Evolutionary conservation across 169 alveolate species (phyloP), one percentile per base, ranked within the genome.

Genomic region (Ichthyophthirius multifiliis): DNA sequence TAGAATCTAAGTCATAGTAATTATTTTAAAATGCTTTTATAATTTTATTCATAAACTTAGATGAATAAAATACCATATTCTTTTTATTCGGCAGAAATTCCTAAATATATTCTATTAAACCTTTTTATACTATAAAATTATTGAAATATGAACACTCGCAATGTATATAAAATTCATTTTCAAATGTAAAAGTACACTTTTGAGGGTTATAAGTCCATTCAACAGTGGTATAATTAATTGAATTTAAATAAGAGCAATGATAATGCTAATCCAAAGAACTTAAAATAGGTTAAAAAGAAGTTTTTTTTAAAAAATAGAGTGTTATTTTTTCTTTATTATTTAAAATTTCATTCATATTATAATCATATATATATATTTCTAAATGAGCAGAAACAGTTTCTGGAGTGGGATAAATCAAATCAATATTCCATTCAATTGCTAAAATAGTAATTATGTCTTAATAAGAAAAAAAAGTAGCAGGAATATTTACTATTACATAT

Each of bases 151-250:
- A 27, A 7, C 71, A 55, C 31, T 16, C 12, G 34, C 71, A 55
- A 9, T 39, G 71, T 3, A 55, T 55, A 55, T 55, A 55, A 55
- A 55, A 55, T 55, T 55, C 71, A 55, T 55, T 55, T 23, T 55
- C 71, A 55, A 55, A 55, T 27, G 71, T 55, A 7, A 27, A 55
- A 12, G 5, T 9, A n/a, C 71, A 55, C 3, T 16, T n/a, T n/a
- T n/a, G 12, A 2, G 13, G 6, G 10, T 55, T 39, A 55, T 55
- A 55, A 13, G 16, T 20, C 71, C 71, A 55, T 1, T 16, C 12
- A 23, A 18, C 31, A 3, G 71, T 55, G 1, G 71, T 6, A 16
- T 27, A 55, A 55, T 55, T 39, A 6, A 55, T 55, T 5, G 4
- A 5, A 4, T 18, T 39, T 27, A 55, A 55, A 6, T 55, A 39